Conservation (phyloP, 306 rosid genomes). For the Fragaria iinumae region DNA sequence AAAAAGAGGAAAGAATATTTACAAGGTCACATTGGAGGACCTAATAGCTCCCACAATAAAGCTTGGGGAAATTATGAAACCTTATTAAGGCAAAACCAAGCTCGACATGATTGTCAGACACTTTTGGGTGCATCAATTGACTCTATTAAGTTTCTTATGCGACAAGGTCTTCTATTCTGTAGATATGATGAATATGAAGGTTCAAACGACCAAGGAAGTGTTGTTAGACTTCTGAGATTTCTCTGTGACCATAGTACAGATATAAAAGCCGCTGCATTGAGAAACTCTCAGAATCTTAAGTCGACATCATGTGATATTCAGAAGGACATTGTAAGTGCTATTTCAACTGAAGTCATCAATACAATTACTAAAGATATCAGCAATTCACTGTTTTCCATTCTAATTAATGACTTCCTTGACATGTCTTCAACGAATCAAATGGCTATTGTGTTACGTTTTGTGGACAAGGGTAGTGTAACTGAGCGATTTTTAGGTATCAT, state of each 20-base stretch:
- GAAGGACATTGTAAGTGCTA: not conserved
- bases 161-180: not conserved
- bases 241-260: not conserved
- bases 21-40: slow-evolving; percentile 3
- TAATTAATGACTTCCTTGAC: not conserved
- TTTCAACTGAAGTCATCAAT: not conserved
- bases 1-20: not conserved
- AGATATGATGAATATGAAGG: not conserved
- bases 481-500: not conserved
- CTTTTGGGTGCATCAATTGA: not conserved
- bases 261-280: not conserved
- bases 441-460: not conserved
- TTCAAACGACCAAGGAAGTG: not conserved
- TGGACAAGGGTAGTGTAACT: not conserved
- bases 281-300: not conserved
- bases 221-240: not conserved
- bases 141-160: not conserved
- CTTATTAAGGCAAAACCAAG: not conserved
- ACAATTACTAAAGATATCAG: not conserved
- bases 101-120: not conserved
- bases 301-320: not conserved
- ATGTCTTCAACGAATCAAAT: not conserved
- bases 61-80: not conserved
- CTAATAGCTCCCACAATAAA: not conserved
- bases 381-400: not conserved